Percentiles rank a stretch among this genome's conserved stretches.
Conservation (phyloP, 2,329 filamentous ascomycete species). For the Pyrenophora graminea region DNA sequence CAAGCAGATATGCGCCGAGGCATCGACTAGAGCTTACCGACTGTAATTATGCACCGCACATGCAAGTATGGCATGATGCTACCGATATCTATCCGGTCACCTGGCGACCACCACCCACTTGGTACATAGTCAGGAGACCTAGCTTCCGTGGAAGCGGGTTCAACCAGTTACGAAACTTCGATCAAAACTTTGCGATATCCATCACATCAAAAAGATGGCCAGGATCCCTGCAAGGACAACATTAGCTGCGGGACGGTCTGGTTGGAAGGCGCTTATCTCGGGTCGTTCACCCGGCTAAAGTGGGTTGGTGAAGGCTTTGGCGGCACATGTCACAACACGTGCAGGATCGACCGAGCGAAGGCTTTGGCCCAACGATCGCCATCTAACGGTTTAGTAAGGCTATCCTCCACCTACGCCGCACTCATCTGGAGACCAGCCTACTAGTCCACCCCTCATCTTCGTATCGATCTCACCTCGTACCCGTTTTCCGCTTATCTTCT, state of each 20-base stretch:
- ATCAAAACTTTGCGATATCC: not conserved
- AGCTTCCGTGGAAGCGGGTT: not conserved
- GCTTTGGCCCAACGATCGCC: conserved; percentile 1
- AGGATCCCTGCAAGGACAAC: not conserved
- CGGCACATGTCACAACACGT: conserved; percentile 9
- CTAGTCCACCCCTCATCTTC: not conserved
- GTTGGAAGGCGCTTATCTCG: not conserved
- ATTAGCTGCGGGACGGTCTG: not conserved
- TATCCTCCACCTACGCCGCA: not conserved
- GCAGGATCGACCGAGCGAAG: not conserved
- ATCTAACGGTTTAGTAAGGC: conserved; percentile 1
- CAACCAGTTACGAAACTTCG: not conserved
- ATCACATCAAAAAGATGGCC: not conserved
- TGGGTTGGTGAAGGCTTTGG: not conserved
- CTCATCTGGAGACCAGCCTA: not conserved
- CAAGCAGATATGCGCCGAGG: conserved; percentile 3
- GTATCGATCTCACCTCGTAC: not conserved
- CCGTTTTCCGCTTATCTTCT: not conserved
- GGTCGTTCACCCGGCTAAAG: conserved; percentile 2
- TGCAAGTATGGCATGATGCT: conserved; percentile 11
- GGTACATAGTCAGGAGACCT: conserved; percentile 1
- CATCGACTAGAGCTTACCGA: not conserved
- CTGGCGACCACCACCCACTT: not conserved
- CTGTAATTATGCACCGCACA: conserved; percentile 2
- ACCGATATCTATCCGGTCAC: not conserved